These are phyloP conservation scores for Aspergillus quadrilineatus DNA, from an alignment of 2,329 filamentous ascomycete genomes.

Conservation along the genomic window DNA sequence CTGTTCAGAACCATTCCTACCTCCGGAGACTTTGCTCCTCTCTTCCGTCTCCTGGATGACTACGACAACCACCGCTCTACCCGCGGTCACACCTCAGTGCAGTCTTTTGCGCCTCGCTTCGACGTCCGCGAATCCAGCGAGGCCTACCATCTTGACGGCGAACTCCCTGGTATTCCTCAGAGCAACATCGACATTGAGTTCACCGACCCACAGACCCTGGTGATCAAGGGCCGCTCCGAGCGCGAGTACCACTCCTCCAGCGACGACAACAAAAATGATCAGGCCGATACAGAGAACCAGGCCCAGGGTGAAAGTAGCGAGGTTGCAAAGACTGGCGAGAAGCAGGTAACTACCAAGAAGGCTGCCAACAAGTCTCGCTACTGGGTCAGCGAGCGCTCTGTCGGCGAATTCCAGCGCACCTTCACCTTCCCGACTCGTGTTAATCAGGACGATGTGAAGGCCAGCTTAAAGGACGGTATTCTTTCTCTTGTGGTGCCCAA, in stretches of 20 bases:
- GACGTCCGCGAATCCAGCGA: constrained; percentile 48
- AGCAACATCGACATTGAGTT: constrained; percentile 51
- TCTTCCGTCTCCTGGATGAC: constrained; percentile 50
- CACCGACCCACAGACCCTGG: constrained; percentile 47
- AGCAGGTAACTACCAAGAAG: constrained; percentile 20
- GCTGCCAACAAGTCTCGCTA: constrained; percentile 45
- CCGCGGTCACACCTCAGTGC: constrained; percentile 22
- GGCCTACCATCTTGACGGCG: constrained; percentile 49
- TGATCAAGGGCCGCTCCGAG: constrained; percentile 47
- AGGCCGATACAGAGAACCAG: constrained; percentile 11
- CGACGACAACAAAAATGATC: constrained; percentile 23
- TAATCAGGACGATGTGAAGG: constrained; percentile 60
- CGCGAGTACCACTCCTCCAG: constrained; percentile 35
- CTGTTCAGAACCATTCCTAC: constrained; percentile 32
- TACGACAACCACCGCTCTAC: constrained; percentile 38
- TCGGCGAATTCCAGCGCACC: constrained; percentile 59
- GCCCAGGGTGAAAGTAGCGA: constrained; percentile 19
- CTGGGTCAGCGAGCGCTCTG: constrained; percentile 60
- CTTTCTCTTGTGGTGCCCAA: constrained; percentile 60
- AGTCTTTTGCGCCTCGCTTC: constrained; percentile 46
- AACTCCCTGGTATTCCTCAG: constrained; percentile 49
- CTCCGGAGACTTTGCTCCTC: constrained; percentile 41
- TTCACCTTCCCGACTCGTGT: constrained; percentile 60
- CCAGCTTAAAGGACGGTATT: constrained; percentile 61
- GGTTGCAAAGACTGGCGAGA: constrained; percentile 33